Evolutionary conservation across 768 basidiomycete species (phyloP).

Genomic region (Leucogyrophana mollusca): DNA sequence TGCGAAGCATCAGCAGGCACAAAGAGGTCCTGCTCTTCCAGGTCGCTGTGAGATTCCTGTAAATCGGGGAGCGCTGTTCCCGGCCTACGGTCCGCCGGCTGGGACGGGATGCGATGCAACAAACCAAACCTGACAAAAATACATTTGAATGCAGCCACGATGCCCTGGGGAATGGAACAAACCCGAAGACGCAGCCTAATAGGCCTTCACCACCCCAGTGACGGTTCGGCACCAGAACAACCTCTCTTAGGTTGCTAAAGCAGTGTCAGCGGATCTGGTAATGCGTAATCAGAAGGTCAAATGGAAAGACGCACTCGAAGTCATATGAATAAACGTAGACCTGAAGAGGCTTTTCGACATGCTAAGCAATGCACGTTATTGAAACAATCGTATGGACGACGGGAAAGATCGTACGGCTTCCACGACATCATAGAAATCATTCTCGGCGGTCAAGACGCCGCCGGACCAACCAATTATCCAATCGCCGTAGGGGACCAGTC

Average conservation of each 20-base stretch:
- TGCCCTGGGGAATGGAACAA: conserved; percentile 25
- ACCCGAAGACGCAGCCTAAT: conserved; percentile 96
- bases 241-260: conserved; percentile 82
- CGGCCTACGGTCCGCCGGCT: conserved; percentile 56
- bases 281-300: neutral
- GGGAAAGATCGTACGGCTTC: conserved; percentile 66
- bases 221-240: conserved; percentile 91
- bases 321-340: conserved; percentile 97
- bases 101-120: conserved; percentile 88
- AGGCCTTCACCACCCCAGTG: conserved; percentile 98
- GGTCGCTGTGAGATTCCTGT: conserved; percentile 45
- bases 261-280: neutral
- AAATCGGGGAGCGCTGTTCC: conserved; percentile 59
- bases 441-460: conserved; percentile 85
- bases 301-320: conserved; percentile 71
- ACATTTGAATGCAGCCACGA: conserved; percentile 2
- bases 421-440: conserved; percentile 95
- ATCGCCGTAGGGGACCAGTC: conserved; percentile 87
- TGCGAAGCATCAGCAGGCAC: conserved; percentile 62
- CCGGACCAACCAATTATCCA: conserved; percentile 92
- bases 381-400: neutral
- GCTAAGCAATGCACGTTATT: conserved; percentile 42
- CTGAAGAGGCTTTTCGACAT: conserved; percentile 89
- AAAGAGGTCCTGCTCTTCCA: conserved; percentile 66
- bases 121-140: conserved; percentile 69